phyloP scores from a whole-genome alignment of 2,329 filamentous ascomycete genomes.

The Exophiala mesophila region DNA sequence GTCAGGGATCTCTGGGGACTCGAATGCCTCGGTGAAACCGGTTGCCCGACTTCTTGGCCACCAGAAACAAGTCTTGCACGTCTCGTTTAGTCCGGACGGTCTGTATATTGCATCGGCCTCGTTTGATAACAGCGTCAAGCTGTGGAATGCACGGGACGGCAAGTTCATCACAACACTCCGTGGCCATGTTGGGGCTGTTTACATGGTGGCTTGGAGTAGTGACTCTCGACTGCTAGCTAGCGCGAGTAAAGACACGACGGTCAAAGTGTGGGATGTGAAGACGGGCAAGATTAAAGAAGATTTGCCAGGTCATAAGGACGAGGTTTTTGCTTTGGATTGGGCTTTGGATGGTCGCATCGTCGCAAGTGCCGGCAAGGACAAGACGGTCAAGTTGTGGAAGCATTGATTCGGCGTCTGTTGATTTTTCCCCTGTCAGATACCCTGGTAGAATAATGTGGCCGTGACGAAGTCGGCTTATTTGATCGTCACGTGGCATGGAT shows the following conservation, averaged over 20 bases:
- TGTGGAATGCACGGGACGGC: constrained; percentile 77
- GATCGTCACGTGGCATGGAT: background rate
- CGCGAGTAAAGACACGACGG: constrained; percentile 82
- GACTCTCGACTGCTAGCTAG: constrained; percentile 87
- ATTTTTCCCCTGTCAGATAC: too few species aligned
- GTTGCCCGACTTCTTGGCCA: constrained; percentile 86
- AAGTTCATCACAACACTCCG: constrained; percentile 83
- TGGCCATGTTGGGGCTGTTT: constrained; percentile 86
- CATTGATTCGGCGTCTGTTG: too few species aligned
- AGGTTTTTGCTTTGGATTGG: constrained; percentile 95
- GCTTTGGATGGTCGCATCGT: constrained; percentile 84
- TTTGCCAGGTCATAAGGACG: constrained; percentile 83
- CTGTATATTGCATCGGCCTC: constrained; percentile 78
- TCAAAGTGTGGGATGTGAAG: constrained; percentile 91
- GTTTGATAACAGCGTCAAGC: constrained; percentile 92
- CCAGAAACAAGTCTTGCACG: constrained; percentile 94
- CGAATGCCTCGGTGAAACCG: constrained; percentile 65
- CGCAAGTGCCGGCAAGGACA: constrained; percentile 89
- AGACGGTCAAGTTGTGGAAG: constrained; percentile 63
- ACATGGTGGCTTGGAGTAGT: constrained; percentile 86
- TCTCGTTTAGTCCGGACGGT: constrained; percentile 89
- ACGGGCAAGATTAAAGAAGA: constrained; percentile 77
- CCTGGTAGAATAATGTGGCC: too few species aligned
- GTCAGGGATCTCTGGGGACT: constrained; percentile 33
- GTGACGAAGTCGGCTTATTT: too few species aligned